phyloP scores from a whole-genome alignment of 164 flowering plant genomes.

The Tetrastigma voinierianum region DNA sequence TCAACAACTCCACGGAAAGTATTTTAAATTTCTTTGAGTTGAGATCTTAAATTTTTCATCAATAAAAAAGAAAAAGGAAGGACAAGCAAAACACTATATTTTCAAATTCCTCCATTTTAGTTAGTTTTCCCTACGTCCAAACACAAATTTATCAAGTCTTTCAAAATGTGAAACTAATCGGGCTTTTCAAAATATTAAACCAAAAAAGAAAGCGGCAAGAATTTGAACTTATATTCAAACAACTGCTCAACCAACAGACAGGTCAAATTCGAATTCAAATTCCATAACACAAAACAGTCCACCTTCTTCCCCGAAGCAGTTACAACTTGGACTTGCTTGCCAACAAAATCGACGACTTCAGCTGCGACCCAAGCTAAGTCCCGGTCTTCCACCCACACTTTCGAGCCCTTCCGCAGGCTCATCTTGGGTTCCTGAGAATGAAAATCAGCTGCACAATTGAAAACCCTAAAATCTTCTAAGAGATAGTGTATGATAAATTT shows the following conservation, averaged over 20 bases:
- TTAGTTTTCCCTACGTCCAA: no score
- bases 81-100: no score
- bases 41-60: no score
- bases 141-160: no score
- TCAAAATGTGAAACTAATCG: background rate
- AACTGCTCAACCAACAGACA: no score
- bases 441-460: background rate
- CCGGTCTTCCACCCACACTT: constrained; percentile 85
- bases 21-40: no score
- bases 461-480: constrained; percentile 13
- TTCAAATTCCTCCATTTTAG: no score
- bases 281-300: no score
- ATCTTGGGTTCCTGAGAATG: constrained; percentile 31
- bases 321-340: constrained; percentile 56
- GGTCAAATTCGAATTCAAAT: no score
- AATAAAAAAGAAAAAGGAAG: no score
- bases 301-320: constrained; percentile 76
- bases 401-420: constrained; percentile 70
- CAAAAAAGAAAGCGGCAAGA: background rate
- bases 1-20: no score
- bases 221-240: no score
- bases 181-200: background rate
- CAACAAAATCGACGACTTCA: constrained; percentile 51
- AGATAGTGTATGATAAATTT: background rate
- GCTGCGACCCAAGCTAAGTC: constrained; percentile 76